These are phyloP conservation scores for Tilletia indica DNA, from an alignment of 1,284 basidiomycete genomes.

Conservation along the genomic window DNA sequence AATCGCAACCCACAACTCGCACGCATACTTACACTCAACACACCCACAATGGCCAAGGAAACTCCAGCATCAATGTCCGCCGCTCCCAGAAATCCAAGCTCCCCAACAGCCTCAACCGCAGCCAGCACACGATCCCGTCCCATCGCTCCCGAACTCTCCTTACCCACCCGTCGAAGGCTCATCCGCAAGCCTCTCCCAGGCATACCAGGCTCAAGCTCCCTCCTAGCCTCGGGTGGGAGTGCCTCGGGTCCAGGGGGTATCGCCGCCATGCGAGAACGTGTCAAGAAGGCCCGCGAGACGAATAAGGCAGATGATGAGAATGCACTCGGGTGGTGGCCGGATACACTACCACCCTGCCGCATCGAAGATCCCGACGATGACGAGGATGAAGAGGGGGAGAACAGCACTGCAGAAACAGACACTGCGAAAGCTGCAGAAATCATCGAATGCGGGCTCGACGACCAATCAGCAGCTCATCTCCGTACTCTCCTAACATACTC, in stretches of 20 bases:
- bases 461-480: constrained; percentile 32
- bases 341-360: no score
- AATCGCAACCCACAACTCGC: no score
- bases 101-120: not conserved
- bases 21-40: no score
- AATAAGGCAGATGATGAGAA: constrained; percentile 25
- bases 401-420: not conserved
- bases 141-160: constrained; percentile 29
- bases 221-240: no score
- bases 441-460: constrained; percentile 28
- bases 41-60: no score
- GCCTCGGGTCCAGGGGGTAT: not conserved
- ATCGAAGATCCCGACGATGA: constrained; percentile 21
- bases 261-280: constrained; percentile 2
- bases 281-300: constrained; percentile 19
- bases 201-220: constrained; percentile 24
- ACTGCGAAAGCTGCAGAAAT: no score
- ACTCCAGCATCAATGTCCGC: not conserved
- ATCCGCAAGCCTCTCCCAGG: constrained; percentile 46
- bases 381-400: not conserved
- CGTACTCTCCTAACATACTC: constrained; percentile 31
- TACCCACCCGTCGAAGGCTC: constrained; percentile 41
- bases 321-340: constrained; percentile 38
- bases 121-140: not conserved
- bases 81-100: not conserved